phyloP scores from a whole-genome alignment of 345 rosid genomes.

The Eucalyptus leucophloia region DNA sequence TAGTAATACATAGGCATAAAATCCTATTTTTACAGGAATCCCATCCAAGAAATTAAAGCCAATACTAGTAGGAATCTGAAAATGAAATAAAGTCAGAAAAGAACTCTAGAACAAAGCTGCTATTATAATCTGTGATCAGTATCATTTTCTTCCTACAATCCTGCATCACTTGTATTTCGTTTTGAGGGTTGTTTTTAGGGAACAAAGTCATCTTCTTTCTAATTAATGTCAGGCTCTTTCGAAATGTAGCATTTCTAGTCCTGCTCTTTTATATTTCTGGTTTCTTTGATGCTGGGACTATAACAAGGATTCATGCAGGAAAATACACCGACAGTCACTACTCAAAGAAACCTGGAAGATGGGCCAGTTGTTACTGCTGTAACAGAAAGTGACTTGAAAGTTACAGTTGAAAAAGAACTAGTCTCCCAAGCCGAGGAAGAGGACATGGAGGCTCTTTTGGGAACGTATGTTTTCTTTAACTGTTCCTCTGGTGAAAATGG shows the following conservation, averaged over 20 bases:
- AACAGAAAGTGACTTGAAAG: slow-evolving; percentile 67
- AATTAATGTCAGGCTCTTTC: not conserved
- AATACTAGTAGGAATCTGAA: not conserved
- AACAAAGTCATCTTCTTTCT: not conserved
- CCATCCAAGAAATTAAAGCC: not conserved
- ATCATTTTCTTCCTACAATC: not conserved
- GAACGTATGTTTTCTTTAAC: slow-evolving; percentile 51
- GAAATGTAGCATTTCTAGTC: not conserved
- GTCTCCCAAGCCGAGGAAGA: slow-evolving; percentile 99
- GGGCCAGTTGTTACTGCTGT: slow-evolving; percentile 58
- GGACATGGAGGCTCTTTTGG: slow-evolving; percentile 97
- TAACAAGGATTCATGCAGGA: slow-evolving; percentile 28
- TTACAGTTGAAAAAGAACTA: slow-evolving; percentile 86
- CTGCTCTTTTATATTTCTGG: not conserved
- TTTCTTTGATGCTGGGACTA: not conserved
- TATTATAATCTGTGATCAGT: not conserved
- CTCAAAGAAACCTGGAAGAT: slow-evolving; percentile 45
- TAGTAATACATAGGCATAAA: not conserved
- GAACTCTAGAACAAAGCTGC: not conserved
- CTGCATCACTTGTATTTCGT: not conserved
- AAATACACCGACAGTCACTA: slow-evolving; percentile 63
- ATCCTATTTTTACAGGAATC: not conserved
- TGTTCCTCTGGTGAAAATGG: not conserved
- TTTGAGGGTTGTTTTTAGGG: not conserved
- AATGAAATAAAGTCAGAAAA: not conserved